Base-by-base conservation (phyloP, 495 filamentous ascomycete genomes). In the Neurospora sp. region DNA sequence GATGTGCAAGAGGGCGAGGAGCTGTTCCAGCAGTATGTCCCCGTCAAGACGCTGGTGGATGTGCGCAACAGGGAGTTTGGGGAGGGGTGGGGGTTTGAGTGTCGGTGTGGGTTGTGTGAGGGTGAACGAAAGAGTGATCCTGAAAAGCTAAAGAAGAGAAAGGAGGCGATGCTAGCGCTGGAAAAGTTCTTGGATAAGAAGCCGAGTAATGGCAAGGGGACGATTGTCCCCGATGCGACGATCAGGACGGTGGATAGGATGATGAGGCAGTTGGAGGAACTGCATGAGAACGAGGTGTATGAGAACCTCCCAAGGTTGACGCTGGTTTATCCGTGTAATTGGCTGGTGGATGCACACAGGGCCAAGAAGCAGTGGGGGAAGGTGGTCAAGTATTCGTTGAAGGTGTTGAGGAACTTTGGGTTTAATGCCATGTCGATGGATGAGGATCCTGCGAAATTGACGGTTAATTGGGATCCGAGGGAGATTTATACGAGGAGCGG, bases 1-100 rank as follows among this genome's bases (percentile, higher is more conserved):
- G 76, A 85, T 71, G 82, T 90, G n/a, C 76, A 79, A 9, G 72
- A 80, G 1, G 82, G 85, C 71, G 85, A 86, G 17, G 89, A 91
- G 75, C 66, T 91, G 31, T 85, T 82, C 77, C 83, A 78, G 66
- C 77, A 77, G 73, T 82, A 82, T 37, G 78, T 81, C 2, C 81
- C 81, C 4, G 78, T 79, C 70, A 73, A 73, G 72, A 15, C 77
- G 70, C 15, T 73, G 69, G 5, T 69, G 66, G 62, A 74, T 39
- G 42, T 73, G 40, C 75, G 79, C 31, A 39, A 69, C 69, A 19
- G 59, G 75, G 42, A 75, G 70, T 81, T 77, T 71, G 73, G 81
- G 15, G 66, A 78, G 1, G 77, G 81, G 10, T 89, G 86, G 83
- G 85, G 83, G 0, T 89, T 89, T 74, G 72, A 80, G 43, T 89